Evolutionary conservation across 345 rosid genomes (phyloP), one percentile per base, ranked within the genome.

Genomic region (Zanthoxylum bungeanum): DNA sequence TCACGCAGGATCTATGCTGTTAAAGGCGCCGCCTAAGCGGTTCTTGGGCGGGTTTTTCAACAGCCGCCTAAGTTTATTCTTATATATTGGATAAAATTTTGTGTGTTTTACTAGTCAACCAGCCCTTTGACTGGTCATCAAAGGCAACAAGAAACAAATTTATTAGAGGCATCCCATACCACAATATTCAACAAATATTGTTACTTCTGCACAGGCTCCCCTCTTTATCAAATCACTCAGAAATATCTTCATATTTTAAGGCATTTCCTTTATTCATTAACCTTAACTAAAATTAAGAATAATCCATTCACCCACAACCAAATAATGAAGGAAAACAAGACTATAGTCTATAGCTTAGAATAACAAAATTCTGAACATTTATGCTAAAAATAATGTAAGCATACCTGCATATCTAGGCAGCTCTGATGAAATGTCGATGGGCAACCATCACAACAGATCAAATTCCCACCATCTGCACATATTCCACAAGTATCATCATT

Each of bases 381-480:
- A 34, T 31, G 4, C 25, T 47, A 10, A 60, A 59, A 46, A 3
- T 21, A 59, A 56, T 12, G 27, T 47, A 61, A 49, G 53, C 78
- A 69, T 83, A 92, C 99, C 85, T 84, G 76, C 75, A 95, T 86
- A 73, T 81, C 86, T 44, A 93, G 77, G 91, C 98, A 95, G 80
- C 78, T 83, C 82, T 83, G 93, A 81, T 95, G 99, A 83, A 87
- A 93, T 57, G 99, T 93, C 69, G 99, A 95, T 63, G 99, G 97
- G 68, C 99, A 95, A 71, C 96, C 79, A 78, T 95, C 99, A 76
- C 98, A 93, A 77, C 99, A 95, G 50, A 95, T 89, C 77, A 95
- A 81, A 81, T 93, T 89, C 66, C 99, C 99, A 76, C 98, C 98
- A 81, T 95, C 99, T 69, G 96, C 99, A 81, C 99, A 95, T 46